Evolutionary conservation across 164 flowering plant species (phyloP).

Genomic region (Macadamia integrifolia): DNA sequence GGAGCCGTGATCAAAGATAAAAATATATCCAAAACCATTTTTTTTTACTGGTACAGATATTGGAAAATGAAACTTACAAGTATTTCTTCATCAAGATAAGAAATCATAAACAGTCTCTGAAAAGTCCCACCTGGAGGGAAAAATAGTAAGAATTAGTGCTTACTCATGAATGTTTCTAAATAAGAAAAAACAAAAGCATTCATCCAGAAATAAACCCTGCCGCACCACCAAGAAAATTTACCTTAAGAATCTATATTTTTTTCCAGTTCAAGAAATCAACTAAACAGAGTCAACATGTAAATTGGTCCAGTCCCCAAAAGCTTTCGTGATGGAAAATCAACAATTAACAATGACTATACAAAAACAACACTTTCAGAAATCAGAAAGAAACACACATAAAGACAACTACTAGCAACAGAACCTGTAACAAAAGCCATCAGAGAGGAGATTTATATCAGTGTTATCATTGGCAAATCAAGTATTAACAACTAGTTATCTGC

Average conservation of each 20-base stretch:
- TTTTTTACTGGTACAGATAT: background rate
- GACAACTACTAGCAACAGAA: background rate
- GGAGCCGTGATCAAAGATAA: background rate
- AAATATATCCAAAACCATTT: background rate
- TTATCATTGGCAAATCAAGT: background rate
- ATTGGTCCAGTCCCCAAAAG: background rate
- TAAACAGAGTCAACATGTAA: background rate
- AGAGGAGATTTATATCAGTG: background rate
- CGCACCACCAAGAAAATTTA: background rate
- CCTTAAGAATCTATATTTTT: background rate
- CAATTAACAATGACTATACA: background rate
- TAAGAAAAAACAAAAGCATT: background rate
- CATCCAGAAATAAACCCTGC: background rate
- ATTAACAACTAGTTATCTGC: no score
- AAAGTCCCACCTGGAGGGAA: conserved; percentile 56
- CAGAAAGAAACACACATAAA: background rate
- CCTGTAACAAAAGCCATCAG: background rate
- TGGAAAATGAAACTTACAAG: conserved; percentile 46
- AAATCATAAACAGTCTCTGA: conserved; percentile 81
- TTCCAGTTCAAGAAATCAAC: background rate
- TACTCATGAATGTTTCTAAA: background rate
- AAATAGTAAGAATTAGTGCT: conserved; percentile 1
- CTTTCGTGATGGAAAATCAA: no score
- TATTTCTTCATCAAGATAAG: conserved; percentile 95
- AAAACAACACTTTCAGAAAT: background rate